A percentile compares a stretch with the other conserved stretches of the same genome.
Evolutionary conservation across 1,284 basidiomycete species (phyloP).

Genomic region (Omphalotus olearius): DNA sequence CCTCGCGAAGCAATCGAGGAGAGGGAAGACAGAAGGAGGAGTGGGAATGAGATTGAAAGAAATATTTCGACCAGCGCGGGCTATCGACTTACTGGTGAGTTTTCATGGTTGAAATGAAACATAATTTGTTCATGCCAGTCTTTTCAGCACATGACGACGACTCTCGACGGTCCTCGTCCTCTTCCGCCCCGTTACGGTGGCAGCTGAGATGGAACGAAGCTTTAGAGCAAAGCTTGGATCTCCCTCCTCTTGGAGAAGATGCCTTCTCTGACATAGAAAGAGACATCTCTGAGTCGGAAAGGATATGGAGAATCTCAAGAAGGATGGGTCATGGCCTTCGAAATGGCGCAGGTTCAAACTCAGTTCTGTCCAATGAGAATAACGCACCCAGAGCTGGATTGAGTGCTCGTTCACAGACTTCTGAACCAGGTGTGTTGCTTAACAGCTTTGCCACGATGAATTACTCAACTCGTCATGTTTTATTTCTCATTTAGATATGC

Average conservation of each 20-base stretch:
- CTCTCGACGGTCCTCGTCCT: neutral
- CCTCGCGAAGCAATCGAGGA: conserved; percentile 6
- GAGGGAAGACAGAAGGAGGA: neutral
- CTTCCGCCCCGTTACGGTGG: conserved; percentile 8
- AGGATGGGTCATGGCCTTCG: too few relatives aligned
- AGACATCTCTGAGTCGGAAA: neutral
- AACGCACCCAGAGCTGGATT: too few relatives aligned
- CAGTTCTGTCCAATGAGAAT: too few relatives aligned
- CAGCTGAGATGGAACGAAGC: conserved; percentile 12
- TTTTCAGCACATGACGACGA: neutral
- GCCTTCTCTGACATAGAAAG: neutral
- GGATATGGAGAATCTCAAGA: too few relatives aligned
- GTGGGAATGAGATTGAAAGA: neutral
- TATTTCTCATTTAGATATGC: too few relatives aligned
- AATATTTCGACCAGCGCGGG: neutral
- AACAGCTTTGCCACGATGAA: too few relatives aligned
- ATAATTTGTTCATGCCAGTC: neutral
- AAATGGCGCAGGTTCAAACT: too few relatives aligned
- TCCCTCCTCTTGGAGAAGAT: neutral
- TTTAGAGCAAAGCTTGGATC: neutral
- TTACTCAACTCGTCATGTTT: too few relatives aligned
- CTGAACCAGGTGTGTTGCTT: too few relatives aligned
- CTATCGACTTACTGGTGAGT: conserved; percentile 9
- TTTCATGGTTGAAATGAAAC: neutral
- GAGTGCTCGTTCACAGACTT: too few relatives aligned